Conservation (phyloP, 75 land plant genomes). For the Cupressus sempervirens region DNA sequence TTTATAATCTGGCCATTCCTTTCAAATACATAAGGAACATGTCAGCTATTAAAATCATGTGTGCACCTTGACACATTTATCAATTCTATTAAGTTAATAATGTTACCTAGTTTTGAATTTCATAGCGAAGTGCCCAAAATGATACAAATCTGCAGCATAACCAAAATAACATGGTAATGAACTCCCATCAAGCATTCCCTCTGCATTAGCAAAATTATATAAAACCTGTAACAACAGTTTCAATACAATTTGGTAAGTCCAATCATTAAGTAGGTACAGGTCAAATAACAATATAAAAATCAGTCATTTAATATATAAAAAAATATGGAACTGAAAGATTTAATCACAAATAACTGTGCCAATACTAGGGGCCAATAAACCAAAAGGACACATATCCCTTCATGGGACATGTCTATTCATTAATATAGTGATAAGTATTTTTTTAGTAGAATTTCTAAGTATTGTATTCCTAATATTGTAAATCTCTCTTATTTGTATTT, state of each 20-base stretch:
- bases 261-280: not conserved
- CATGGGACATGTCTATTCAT: too few species aligned
- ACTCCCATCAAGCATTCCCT: conserved; percentile 36
- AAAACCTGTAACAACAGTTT: conserved; percentile 25
- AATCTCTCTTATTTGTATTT: too few species aligned
- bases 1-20: conserved; percentile 26
- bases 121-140: conserved; percentile 48
- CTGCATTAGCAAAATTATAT: conserved; percentile 46
- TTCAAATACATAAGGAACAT: conserved; percentile 12
- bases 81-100: not conserved
- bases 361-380: too few species aligned
- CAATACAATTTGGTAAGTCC: not conserved
- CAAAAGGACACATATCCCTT: too few species aligned
- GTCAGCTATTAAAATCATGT: not conserved
- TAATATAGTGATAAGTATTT: too few species aligned
- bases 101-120: conserved; percentile 43
- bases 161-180: conserved; percentile 41
- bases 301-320: not conserved
- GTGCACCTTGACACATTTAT: too few species aligned
- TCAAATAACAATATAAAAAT: not conserved
- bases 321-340: not conserved
- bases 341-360: too few species aligned
- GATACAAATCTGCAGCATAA: conserved; percentile 40
- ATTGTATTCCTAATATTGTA: too few species aligned
- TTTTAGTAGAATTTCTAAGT: too few species aligned